Percentiles rank a stretch among this genome's conserved stretches.
phyloP scores from a whole-genome alignment of 306 rosid species.

The Malus domestica region DNA sequence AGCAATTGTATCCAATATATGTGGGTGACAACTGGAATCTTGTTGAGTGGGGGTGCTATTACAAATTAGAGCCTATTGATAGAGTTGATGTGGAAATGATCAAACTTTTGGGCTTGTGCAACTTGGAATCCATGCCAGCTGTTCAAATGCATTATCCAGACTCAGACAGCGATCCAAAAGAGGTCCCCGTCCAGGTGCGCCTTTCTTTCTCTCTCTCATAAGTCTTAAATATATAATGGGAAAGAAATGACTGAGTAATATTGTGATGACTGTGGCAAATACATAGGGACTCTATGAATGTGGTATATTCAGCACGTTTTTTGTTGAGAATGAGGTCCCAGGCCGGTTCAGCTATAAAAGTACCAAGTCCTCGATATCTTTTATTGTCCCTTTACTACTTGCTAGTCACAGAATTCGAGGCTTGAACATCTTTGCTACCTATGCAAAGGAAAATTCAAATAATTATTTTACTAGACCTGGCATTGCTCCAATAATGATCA shows the following conservation, averaged over 20 bases:
- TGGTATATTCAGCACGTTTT: background rate
- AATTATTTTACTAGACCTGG: fast-evolving
- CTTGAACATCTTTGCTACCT: background rate
- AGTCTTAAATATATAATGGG: no score
- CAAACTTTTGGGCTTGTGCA: no score
- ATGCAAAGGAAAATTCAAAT: background rate
- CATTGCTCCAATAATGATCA: background rate
- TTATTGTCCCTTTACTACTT: background rate
- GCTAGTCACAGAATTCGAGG: background rate
- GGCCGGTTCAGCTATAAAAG: background rate
- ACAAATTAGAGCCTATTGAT: no score
- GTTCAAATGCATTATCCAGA: no score
- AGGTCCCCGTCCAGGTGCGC: background rate
- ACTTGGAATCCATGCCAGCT: no score
- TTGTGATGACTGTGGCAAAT: no score
- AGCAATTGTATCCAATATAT: fast-evolving
- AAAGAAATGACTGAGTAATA: no score
- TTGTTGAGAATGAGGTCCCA: background rate
- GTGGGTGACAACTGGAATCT: no score
- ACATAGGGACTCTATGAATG: background rate
- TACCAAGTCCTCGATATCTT: background rate
- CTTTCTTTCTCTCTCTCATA: background rate
- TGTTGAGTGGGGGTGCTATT: no score
- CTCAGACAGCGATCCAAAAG: fast-evolving
- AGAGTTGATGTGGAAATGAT: no score